phyloP scores from a whole-genome alignment of 2,329 filamentous ascomycete genomes.

The Taxawa tesnikishii region DNA sequence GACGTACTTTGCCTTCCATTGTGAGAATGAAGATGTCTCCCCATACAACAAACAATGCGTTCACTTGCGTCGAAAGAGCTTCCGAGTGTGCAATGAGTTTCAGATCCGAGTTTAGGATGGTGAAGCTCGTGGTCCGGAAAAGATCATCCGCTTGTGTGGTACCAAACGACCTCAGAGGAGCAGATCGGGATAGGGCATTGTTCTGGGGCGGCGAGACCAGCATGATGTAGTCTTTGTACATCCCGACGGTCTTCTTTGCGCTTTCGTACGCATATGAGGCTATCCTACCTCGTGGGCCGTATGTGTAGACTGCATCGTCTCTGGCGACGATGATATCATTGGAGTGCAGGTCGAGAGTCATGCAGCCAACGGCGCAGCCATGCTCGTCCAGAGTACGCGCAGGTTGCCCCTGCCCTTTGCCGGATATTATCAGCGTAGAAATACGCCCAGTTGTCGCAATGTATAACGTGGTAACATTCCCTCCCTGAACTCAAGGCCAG shows the following conservation, averaged over 20 bases:
- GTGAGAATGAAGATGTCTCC: constrained; percentile 83
- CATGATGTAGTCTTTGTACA: constrained; percentile 76
- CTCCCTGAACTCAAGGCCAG: constrained; percentile 68
- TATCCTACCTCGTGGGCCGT: constrained; percentile 71
- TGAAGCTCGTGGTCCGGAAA: constrained; percentile 79
- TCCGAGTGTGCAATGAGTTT: constrained; percentile 86
- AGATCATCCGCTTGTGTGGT: constrained; percentile 60
- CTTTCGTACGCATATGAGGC: constrained; percentile 86
- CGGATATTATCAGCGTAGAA: constrained; percentile 73
- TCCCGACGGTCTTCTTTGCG: constrained; percentile 67
- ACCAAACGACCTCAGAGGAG: constrained; percentile 61
- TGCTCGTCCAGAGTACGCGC: constrained; percentile 79
- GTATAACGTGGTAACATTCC: constrained; percentile 65
- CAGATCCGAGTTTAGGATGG: constrained; percentile 80
- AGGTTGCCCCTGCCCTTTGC: constrained; percentile 78
- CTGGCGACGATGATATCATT: constrained; percentile 85
- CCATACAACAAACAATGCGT: constrained; percentile 76
- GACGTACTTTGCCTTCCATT: constrained; percentile 66
- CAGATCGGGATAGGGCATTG: constrained; percentile 39
- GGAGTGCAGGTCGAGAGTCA: constrained; percentile 69
- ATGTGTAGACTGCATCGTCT: constrained; percentile 93
- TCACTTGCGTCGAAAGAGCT: constrained; percentile 67
- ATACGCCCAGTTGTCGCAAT: constrained; percentile 85
- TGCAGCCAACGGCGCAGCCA: constrained; percentile 88
- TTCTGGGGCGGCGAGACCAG: constrained; percentile 68